Conservation (phyloP, 1,139 yeast genomes). For the Ashbya aceris region DNA sequence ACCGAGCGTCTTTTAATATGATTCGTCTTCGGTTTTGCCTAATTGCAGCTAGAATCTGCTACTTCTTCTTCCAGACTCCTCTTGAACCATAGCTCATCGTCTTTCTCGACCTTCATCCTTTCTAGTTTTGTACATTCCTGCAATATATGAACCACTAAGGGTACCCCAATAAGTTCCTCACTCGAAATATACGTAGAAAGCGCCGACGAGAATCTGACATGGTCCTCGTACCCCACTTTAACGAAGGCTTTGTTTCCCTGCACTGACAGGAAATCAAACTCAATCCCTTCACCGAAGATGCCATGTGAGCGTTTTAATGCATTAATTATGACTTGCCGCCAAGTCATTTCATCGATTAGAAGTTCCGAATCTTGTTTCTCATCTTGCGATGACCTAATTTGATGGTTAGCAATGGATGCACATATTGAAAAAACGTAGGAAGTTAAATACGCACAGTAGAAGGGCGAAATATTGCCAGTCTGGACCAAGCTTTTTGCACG, state of each 20-base stretch:
- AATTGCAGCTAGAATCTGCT: conserved; percentile 10
- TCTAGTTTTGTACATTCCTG: conserved; percentile 14
- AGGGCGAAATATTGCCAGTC: conserved; percentile 25
- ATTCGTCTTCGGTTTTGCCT: neutral
- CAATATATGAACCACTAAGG: conserved; percentile 16
- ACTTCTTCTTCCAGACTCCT: conserved; percentile 18
- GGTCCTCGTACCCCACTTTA: conserved; percentile 25
- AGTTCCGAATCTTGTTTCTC: conserved; percentile 14
- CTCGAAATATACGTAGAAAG: conserved; percentile 26
- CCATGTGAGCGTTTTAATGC: conserved; percentile 33
- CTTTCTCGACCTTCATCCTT: conserved; percentile 13
- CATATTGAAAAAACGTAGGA: neutral
- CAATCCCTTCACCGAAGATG: conserved; percentile 33
- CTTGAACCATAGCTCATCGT: conserved; percentile 24
- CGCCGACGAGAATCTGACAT: conserved; percentile 25
- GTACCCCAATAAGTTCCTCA: conserved; percentile 22
- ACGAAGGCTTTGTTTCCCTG: conserved; percentile 22
- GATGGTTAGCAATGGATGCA: neutral
- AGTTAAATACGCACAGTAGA: conserved; percentile 15
- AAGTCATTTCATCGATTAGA: conserved; percentile 29
- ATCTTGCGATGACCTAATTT: conserved; percentile 17
- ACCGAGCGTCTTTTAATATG: neutral
- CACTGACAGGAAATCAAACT: conserved; percentile 22
- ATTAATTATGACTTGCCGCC: conserved; percentile 30
- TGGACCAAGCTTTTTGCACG: neutral